Evolutionary conservation across 2,329 filamentous ascomycete species (phyloP), one percentile per base, ranked within the genome.

Genomic region (Cladophialophora bantiana): DNA sequence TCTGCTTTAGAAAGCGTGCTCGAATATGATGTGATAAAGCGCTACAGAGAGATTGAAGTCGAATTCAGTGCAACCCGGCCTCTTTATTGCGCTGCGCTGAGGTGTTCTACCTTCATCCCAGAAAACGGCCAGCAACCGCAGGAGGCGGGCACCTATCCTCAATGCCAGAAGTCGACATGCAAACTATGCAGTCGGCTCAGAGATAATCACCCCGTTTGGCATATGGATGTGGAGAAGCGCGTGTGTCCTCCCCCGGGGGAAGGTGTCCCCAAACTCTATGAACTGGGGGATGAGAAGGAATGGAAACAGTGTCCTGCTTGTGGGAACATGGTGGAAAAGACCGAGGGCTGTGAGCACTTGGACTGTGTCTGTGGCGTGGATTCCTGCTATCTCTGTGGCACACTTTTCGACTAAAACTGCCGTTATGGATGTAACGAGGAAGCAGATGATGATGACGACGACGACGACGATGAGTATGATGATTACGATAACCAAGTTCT

Each of bases 301-400:
- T 72, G 70, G 70, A 65, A 64, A 57, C 66, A 68, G 59, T 72
- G 70, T 55, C 70, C 68, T 13, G 65, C 59, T 15, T 72, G 70
- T 62, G 61, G 55, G 54, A 64, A 42, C 42, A 64, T 69, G 66
- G 64, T 69, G 32, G 70, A 72, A 55, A 68, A 64, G 26, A 64
- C 36, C 9, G 64, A 60, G 4, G 70, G 70, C 4, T 72, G 70
- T 42, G 52, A 68, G 38, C 64, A 68, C 13, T 67, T 71, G 64
- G 60, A 66, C 26, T 71, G 70, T 42, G 38, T 68, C 7, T 72
- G 70, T 59, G 68, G 64, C 4, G 59, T 68, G 20, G 68, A 69
- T 42, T 72, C 68, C 54, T 72, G 70, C 53, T 72, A 70, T n/a
- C 35, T 32, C 12, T 72, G 68, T 54, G 68, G 70, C 26, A 55